phyloP scores from a whole-genome alignment of 1,284 basidiomycete species.

The Heimioporus punctisporus region DNA sequence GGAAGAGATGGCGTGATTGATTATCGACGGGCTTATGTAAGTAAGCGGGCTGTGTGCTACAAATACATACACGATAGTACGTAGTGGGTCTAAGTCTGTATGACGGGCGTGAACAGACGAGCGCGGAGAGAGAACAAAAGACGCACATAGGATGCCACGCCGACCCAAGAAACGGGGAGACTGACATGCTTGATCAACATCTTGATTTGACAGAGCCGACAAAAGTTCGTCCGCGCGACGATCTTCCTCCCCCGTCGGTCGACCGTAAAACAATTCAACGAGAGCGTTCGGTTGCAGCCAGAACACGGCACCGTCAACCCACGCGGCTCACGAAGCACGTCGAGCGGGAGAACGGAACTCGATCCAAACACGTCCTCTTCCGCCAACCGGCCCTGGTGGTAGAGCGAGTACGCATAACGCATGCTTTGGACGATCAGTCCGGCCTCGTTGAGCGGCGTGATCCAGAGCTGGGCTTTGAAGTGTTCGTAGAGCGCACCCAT shows the following conservation, averaged over 20 bases:
- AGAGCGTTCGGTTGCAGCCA: constrained; percentile 29
- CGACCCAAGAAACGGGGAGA: constrained; percentile 23
- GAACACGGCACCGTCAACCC: constrained; percentile 24
- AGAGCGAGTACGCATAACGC: constrained; percentile 30
- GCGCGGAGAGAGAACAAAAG: no score
- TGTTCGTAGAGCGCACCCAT: constrained; percentile 38
- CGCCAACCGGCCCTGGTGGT: constrained; percentile 24
- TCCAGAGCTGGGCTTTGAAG: constrained; percentile 34
- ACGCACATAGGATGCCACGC: constrained; percentile 14
- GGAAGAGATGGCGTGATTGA: constrained; percentile 28
- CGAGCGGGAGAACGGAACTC: constrained; percentile 25
- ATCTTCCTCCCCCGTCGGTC: constrained; percentile 14
- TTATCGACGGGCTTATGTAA: constrained; percentile 30
- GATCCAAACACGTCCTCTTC: constrained; percentile 28
- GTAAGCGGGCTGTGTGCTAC: no score
- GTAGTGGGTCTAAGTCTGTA: constrained; percentile 14
- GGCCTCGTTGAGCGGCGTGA: constrained; percentile 20
- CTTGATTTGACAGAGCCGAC: constrained; percentile 35
- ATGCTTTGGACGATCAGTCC: constrained; percentile 25
- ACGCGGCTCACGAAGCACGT: constrained; percentile 26
- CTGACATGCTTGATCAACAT: constrained; percentile 25
- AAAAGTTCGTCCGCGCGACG: constrained; percentile 25
- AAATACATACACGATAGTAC: no score
- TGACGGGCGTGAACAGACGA: constrained; percentile 11
- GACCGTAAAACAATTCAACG: constrained; percentile 26